Conservation (phyloP, 148 eudicot genomes). For the Cornus florida region DNA sequence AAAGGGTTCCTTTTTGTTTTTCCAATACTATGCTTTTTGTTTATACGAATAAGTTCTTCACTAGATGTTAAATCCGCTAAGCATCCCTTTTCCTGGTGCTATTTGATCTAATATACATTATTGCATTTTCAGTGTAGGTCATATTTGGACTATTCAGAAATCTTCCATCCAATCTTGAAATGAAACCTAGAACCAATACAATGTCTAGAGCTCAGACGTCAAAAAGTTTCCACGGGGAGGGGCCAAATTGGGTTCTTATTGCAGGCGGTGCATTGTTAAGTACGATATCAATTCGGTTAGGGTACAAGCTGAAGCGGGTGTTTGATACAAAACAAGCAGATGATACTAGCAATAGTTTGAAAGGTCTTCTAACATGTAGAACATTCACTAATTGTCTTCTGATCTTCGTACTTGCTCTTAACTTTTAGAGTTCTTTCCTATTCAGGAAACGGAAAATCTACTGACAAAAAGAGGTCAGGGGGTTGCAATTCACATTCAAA, state of each 20-base stretch:
- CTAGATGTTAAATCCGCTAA: not conserved
- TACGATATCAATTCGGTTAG: slow-evolving; percentile 82
- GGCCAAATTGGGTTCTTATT: slow-evolving; percentile 87
- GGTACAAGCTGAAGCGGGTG: slow-evolving; percentile 84
- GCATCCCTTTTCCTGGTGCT: not conserved
- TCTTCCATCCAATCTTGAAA: slow-evolving; percentile 20
- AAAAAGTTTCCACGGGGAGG: slow-evolving; percentile 49
- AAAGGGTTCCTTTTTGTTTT: not conserved
- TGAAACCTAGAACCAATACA: slow-evolving; percentile 64
- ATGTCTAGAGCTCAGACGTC: slow-evolving; percentile 52
- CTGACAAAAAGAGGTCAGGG: slow-evolving; percentile 45
- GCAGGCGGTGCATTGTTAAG: slow-evolving; percentile 94
- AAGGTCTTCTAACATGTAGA: slow-evolving; percentile 34
- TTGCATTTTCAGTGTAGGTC: slow-evolving; percentile 15
- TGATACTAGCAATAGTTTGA: slow-evolving; percentile 31
- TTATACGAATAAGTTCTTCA: not conserved
- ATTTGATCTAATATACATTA: not conserved
- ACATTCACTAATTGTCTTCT: not conserved
- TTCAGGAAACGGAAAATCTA: slow-evolving; percentile 55
- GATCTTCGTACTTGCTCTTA: not conserved
- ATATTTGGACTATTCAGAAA: slow-evolving; percentile 2
- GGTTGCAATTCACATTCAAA: slow-evolving; percentile 54
- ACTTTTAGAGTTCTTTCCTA: slow-evolving; percentile 5
- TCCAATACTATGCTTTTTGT: not conserved
- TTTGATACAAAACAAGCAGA: slow-evolving; percentile 65